These are phyloP conservation scores for Ustilago shanxiensis DNA, from an alignment of 1,284 basidiomycete genomes.

Conservation along the genomic window DNA sequence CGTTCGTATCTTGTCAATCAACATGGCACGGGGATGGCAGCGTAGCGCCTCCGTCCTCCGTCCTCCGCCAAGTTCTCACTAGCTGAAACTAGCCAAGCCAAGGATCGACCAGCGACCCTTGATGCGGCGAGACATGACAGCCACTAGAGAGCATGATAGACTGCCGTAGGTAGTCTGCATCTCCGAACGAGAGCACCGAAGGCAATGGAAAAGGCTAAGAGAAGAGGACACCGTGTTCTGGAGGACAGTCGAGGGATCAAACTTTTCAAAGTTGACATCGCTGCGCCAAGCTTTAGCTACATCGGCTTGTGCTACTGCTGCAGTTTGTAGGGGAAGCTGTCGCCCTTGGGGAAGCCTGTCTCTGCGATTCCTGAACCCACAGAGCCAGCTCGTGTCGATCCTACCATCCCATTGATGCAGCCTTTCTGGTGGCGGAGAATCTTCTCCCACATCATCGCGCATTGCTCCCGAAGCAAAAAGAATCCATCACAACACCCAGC, in stretches of 20 bases:
- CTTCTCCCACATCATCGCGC: conserved; percentile 33
- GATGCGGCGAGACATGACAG: conserved; percentile 7
- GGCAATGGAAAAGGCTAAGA: background rate
- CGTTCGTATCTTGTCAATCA: no score
- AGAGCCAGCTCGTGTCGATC: conserved; percentile 19
- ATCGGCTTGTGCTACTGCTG: conserved; percentile 13
- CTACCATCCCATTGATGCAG: conserved; percentile 1
- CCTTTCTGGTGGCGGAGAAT: conserved; percentile 11
- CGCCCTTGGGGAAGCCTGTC: background rate
- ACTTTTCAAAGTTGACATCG: background rate
- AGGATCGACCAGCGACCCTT: conserved; percentile 4
- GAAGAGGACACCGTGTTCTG: background rate
- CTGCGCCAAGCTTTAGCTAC: conserved; percentile 13
- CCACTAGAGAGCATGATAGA: background rate
- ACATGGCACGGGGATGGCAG: background rate
- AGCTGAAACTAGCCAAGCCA: conserved; percentile 1
- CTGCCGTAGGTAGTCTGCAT: background rate
- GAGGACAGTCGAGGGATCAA: background rate
- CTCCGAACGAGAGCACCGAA: background rate
- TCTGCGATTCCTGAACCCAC: background rate
- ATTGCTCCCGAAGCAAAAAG: conserved; percentile 2
- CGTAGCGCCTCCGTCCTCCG: background rate
- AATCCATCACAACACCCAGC: conserved; percentile 2
- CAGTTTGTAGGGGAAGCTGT: background rate
- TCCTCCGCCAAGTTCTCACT: background rate